Evolutionary conservation across 495 filamentous ascomycete species (phyloP), one percentile per base, ranked within the genome.

Genomic region (Chaetomium tenue): DNA sequence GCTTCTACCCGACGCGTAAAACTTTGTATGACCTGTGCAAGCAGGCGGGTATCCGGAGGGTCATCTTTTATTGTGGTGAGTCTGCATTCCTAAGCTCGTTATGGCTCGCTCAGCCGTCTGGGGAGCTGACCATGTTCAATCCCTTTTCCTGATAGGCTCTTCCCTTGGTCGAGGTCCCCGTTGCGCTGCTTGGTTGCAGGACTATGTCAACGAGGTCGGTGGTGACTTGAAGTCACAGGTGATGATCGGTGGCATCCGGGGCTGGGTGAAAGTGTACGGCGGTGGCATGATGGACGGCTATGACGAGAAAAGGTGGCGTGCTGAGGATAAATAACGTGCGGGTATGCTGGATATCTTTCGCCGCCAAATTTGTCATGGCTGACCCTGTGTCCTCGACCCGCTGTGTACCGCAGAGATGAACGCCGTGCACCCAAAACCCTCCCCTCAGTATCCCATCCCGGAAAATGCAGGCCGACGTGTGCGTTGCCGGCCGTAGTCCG

Each of bases 61-160:
- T 83, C 5, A 74, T 81, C 8, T 82, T 82, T 46, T 83, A 82
- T 70, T 83, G 80, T 63, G 79, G 79, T 79, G 64, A 59, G 77
- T 75, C 5, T 55, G 8, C 5, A 39, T 44, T 33, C 7, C 55
- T 8, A 16, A 53, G 18, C n/a, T 53, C 13, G 5, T 15, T 22
- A 11, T 2, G 6, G 23, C 11, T 11, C 13, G 25, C 13, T 8
- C 11, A 18, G 40, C 23, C 3, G 16, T 12, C 11, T 18, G 7
- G 42, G 39, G 12, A 30, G 23, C 42, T 44, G 47, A 61, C 46
- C 6, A 15, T 28, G 54, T 54, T 15, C 20, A 2, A 56, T 50
- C 23, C 56, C 51, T 9, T 46, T 50, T 63, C 23, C 5, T 18
- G 26, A n/a, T 33, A 82, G 80, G 78, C 2, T 79, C 78, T 37